Base-by-base conservation (phyloP, 1,139 yeast species). In the Hansenula anomala region DNA sequence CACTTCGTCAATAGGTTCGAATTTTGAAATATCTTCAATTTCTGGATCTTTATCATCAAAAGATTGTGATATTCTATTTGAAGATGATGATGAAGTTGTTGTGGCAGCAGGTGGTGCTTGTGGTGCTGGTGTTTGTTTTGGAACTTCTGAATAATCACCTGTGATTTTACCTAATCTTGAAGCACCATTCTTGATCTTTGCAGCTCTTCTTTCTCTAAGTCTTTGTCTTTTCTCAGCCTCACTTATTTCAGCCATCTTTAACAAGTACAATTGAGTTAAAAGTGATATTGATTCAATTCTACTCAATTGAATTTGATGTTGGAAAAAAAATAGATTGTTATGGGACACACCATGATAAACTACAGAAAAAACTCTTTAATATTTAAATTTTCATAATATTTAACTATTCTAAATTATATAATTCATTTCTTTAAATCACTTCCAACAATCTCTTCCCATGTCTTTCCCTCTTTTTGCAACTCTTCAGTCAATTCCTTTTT, bases 371-470 rank as follows among this genome's bases (percentile, higher is more conserved):
- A n/a, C n/a, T n/a, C n/a, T n/a, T n/a, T n/a, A n/a, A n/a, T n/a
- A n/a, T n/a, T n/a, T n/a, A n/a, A n/a, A n/a, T n/a, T n/a, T n/a
- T n/a, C n/a, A n/a, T n/a, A n/a, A n/a, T n/a, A n/a, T n/a, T n/a
- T n/a, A n/a, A n/a, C n/a, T n/a, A n/a, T n/a, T n/a, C n/a, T n/a
- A n/a, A n/a, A n/a, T n/a, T n/a, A n/a, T n/a, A n/a, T n/a, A n/a
- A n/a, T n/a, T n/a, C n/a, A n/a, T 20, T 20, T 6, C 9, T 32
- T 32, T 19, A 32, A 32, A 50, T 78, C 82, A 43, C 64, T 61
- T 18, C 88, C 89, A 34, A 85, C 68, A 41, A 85, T 80, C 57
- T 86, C 78, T 58, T 72, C 67, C 97, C 97, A 90, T 4, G 89
- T 82, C 63, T 81, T 81, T 18, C 89, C 94, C 59, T 82, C 89